Conservation (phyloP, 495 filamentous ascomycete genomes). For the Penicillium steckii region DNA sequence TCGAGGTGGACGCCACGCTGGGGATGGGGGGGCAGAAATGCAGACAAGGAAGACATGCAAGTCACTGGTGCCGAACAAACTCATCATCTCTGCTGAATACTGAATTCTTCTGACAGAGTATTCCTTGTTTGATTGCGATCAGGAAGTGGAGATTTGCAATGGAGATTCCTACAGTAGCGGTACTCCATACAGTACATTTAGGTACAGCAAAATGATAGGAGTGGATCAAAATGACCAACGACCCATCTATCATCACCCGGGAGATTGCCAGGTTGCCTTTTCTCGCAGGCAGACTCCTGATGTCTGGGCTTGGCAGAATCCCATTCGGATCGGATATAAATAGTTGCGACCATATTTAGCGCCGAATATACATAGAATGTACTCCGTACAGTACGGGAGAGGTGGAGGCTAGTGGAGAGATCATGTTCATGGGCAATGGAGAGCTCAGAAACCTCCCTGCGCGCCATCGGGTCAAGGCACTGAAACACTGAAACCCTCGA, state of each 20-base stretch:
- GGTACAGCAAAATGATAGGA: too few species aligned
- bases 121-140: not conserved
- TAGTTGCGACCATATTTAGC: constrained; percentile 18
- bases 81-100: not conserved
- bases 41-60: not conserved
- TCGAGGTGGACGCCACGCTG: constrained; percentile 17
- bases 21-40: not conserved
- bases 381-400: too few species aligned
- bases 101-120: not conserved
- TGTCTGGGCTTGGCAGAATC: constrained; percentile 13
- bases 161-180: too few species aligned
- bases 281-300: constrained; percentile 7
- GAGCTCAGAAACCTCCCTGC: not conserved
- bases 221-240: constrained; percentile 2
- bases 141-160: not conserved
- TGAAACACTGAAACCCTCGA: not conserved
- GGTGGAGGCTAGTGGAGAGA: not conserved
- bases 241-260: constrained; percentile 7
- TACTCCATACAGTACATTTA: too few species aligned
- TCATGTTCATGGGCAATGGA: not conserved
- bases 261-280: constrained; percentile 14
- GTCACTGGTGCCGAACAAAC: constrained; percentile 4
- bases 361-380: constrained; percentile 10
- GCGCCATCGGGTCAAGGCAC: constrained; percentile 5
- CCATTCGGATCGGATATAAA: constrained; percentile 26